Evolutionary conservation across 306 rosid genomes (phyloP).

Genomic region (Canavalia ensiformis): DNA sequence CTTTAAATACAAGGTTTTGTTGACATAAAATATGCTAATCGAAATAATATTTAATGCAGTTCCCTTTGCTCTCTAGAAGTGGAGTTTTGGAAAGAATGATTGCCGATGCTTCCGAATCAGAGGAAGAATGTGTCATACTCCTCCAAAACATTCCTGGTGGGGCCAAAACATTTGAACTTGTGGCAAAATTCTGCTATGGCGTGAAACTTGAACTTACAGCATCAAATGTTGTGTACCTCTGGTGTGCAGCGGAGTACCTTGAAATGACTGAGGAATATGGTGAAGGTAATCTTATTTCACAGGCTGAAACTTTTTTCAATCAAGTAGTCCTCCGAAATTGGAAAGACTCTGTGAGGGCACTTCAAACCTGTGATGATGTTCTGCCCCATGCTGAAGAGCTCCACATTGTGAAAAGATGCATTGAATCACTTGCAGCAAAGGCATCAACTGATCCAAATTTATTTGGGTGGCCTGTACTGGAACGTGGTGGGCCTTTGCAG

Average conservation of each 20-base stretch:
- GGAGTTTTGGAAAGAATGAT: constrained; percentile 87
- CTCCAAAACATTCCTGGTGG: constrained; percentile 89
- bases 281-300: constrained; percentile 83
- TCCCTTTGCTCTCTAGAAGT: constrained; percentile 99
- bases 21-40: constrained; percentile 31
- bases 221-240: constrained; percentile 87
- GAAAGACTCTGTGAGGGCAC: constrained; percentile 93
- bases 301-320: constrained; percentile 77
- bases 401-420: constrained; percentile 83
- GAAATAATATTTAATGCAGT: constrained; percentile 63
- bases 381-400: constrained; percentile 73
- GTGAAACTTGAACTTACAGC: constrained; percentile 96
- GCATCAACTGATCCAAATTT: constrained; percentile 93
- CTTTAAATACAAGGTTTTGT: constrained; percentile 18
- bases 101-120: constrained; percentile 80
- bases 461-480: constrained; percentile 95
- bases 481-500: constrained; percentile 97
- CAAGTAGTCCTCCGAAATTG: constrained; percentile 87
- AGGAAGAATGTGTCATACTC: constrained; percentile 69
- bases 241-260: constrained; percentile 91
- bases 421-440: constrained; percentile 87
- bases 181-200: constrained; percentile 96
- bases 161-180: constrained; percentile 89
- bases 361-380: constrained; percentile 81
- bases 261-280: constrained; percentile 96